Conservation (phyloP, 768 basidiomycete species). For the Trichaptum fuscoviolaceum region DNA sequence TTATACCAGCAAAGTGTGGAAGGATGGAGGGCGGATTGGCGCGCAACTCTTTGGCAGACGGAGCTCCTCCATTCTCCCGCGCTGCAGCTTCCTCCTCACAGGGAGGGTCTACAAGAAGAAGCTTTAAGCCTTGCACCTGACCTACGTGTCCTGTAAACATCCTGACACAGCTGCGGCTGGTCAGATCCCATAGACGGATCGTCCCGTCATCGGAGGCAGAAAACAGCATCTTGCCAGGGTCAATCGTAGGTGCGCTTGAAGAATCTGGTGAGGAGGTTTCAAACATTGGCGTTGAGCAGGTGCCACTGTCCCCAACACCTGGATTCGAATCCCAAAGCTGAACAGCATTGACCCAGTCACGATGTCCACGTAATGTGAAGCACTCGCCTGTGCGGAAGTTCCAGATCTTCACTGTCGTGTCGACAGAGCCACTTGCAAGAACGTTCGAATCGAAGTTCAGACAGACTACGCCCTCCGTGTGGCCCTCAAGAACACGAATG, state of each 20-base stretch:
- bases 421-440: conserved; percentile 88
- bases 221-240: conserved; percentile 92
- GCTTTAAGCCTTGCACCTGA: conserved; percentile 87
- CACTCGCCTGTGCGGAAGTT: conserved; percentile 89
- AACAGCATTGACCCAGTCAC: conserved; percentile 95
- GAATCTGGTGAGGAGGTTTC: conserved; percentile 16
- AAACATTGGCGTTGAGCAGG: conserved; percentile 26
- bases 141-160: conserved; percentile 88
- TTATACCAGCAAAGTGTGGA: conserved; percentile 13
- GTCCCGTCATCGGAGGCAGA: conserved; percentile 94
- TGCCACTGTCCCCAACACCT: conserved; percentile 20
- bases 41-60: conserved; percentile 11
- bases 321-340: conserved; percentile 78
- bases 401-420: conserved; percentile 93
- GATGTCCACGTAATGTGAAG: conserved; percentile 88
- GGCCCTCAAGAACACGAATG: conserved; percentile 82
- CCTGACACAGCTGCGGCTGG: conserved; percentile 69
- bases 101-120: conserved; percentile 64
- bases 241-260: conserved; percentile 45
- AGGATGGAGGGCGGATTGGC: conserved; percentile 13
- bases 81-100: conserved; percentile 17
- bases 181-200: conserved; percentile 93
- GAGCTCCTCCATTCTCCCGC: background rate
- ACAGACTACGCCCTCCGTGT: conserved; percentile 87
- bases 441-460: conserved; percentile 90